Evolutionary conservation across 176 grass and related monocot genomes (phyloP).

Genomic region (Triticum timopheevii): DNA sequence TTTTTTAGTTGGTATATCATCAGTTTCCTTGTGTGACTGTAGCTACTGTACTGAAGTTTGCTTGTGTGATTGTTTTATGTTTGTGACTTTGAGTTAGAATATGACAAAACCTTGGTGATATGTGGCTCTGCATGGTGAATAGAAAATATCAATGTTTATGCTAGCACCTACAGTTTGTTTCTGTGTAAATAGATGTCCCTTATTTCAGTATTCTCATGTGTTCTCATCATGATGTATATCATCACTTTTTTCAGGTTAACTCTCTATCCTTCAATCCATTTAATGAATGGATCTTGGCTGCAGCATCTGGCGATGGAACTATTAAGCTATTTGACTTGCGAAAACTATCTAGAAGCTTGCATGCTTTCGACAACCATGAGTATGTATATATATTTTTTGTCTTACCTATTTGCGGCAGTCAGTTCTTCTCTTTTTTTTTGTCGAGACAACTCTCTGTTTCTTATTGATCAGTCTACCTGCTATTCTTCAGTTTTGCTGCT

Average conservation of each 20-base stretch:
- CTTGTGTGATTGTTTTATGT: not conserved
- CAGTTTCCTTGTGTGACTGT: not conserved
- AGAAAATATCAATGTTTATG: not conserved
- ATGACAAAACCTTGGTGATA: not conserved
- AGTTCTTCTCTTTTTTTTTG: not conserved
- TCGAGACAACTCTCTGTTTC: not conserved
- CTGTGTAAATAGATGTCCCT: not conserved
- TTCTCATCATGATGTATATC: constrained; percentile 13
- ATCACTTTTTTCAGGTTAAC: constrained; percentile 62
- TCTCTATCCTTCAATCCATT: constrained; percentile 95
- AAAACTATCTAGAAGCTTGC: constrained; percentile 77
- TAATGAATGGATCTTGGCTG: constrained; percentile 95
- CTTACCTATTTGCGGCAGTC: not conserved
- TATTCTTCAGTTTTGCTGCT: not conserved
- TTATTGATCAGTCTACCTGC: not conserved
- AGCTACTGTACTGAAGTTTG: not conserved
- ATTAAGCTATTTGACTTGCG: constrained; percentile 86
- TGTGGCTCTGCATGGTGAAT: not conserved
- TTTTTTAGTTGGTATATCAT: not conserved
- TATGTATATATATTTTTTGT: constrained; percentile 24
- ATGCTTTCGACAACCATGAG: constrained; percentile 80
- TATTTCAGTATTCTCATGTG: not conserved
- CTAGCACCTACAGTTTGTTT: not conserved
- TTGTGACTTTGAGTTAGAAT: not conserved
- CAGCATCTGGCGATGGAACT: constrained; percentile 82